Conservation (phyloP, 2,329 filamentous ascomycete species). For the Chrysoporthe austroafricana region DNA sequence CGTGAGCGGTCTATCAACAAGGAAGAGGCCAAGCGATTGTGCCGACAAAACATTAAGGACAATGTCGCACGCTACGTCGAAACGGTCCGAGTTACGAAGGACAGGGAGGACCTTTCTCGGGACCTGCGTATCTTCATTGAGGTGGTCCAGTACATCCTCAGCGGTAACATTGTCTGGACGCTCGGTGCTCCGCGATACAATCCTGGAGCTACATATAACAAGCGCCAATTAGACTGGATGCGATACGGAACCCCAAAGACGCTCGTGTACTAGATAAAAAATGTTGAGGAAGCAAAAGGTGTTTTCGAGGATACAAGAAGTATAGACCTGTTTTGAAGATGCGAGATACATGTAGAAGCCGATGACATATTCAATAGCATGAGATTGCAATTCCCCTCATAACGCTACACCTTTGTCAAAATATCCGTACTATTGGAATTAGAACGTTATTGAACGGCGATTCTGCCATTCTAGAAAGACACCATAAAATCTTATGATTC, state of each 20-base stretch:
- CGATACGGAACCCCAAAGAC: conserved; percentile 3
- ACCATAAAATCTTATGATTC: too few relatives aligned
- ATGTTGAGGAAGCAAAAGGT: neutral
- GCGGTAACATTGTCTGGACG: conserved; percentile 24
- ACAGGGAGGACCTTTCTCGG: conserved; percentile 2
- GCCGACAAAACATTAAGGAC: conserved; percentile 18
- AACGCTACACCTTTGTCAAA: too few relatives aligned
- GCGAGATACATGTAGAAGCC: neutral
- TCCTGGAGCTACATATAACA: conserved; percentile 13
- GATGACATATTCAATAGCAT: neutral
- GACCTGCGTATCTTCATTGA: conserved; percentile 18
- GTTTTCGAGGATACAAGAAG: neutral
- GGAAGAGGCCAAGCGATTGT: conserved; percentile 29
- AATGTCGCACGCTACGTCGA: conserved; percentile 16
- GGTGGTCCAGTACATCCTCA: conserved; percentile 14
- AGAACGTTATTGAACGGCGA: neutral
- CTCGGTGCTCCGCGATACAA: conserved; percentile 23
- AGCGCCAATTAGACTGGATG: conserved; percentile 23
- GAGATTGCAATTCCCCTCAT: too few relatives aligned
- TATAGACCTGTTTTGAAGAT: neutral
- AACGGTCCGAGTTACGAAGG: conserved; percentile 3
- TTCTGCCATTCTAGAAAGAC: neutral
- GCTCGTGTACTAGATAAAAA: neutral
- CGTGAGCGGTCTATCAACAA: conserved; percentile 36
- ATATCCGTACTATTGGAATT: too few relatives aligned